Conservation (phyloP, 2,329 filamentous ascomycete species). For the Monosporascus ibericus region DNA sequence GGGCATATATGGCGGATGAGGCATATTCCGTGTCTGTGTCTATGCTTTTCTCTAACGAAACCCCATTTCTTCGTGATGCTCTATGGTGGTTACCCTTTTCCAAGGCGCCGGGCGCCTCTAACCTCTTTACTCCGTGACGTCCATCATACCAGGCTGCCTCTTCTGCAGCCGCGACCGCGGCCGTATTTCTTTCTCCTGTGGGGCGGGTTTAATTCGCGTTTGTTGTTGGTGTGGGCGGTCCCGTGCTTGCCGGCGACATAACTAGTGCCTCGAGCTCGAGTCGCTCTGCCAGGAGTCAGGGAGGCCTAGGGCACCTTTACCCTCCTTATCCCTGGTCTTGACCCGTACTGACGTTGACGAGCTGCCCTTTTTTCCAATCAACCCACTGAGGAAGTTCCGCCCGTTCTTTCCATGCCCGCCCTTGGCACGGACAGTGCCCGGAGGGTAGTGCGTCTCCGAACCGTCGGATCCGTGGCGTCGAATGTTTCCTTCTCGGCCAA, state of each 20-base stretch:
- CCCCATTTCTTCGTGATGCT: background rate
- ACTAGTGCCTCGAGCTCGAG: conserved; percentile 26
- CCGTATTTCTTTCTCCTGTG: background rate
- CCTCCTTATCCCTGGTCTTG: conserved; percentile 24
- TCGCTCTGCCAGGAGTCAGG: conserved; percentile 25
- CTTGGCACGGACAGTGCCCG: conserved; percentile 31
- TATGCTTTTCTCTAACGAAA: background rate
- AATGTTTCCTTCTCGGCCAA: conserved; percentile 15
- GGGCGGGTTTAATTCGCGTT: background rate
- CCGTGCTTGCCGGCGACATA: conserved; percentile 14
- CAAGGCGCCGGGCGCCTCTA: background rate
- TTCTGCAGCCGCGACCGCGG: background rate
- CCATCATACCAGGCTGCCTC: background rate
- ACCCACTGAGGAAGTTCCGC: conserved; percentile 35
- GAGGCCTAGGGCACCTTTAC: conserved; percentile 18
- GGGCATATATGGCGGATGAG: background rate
- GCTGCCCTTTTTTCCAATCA: conserved; percentile 30
- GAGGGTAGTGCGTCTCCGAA: conserved; percentile 24
- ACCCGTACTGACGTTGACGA: conserved; percentile 19
- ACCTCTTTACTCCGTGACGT: background rate
- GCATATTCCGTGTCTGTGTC: background rate
- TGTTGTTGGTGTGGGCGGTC: conserved; percentile 1
- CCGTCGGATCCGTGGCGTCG: conserved; percentile 25
- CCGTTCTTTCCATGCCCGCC: conserved; percentile 28
- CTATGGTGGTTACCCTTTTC: background rate